A percentile compares a stretch with the other conserved stretches of the same genome.
Evolutionary conservation across 1,139 yeast genomes (phyloP).

Genomic region (Kurtzmaniella quercitrusa): DNA sequence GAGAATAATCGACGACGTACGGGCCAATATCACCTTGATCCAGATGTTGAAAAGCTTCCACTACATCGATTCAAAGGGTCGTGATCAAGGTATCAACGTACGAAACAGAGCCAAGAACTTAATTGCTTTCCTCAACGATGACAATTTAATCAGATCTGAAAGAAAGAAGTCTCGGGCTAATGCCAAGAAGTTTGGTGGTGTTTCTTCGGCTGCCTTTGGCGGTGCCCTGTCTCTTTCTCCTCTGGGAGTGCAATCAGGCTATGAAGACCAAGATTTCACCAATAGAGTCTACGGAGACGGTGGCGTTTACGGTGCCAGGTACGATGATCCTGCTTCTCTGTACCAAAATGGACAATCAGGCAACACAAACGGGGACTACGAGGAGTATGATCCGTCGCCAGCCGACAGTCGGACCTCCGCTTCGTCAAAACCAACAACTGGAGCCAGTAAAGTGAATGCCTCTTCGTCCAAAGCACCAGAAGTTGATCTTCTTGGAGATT

Average conservation of each 20-base stretch:
- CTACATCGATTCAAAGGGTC: constrained; percentile 88
- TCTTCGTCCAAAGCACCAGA: constrained; percentile 22
- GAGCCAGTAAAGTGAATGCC: constrained; percentile 41
- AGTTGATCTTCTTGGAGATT: constrained; percentile 49
- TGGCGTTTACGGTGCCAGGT: constrained; percentile 71
- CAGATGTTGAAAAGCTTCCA: constrained; percentile 92
- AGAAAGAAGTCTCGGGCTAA: constrained; percentile 86
- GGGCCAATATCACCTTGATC: constrained; percentile 76
- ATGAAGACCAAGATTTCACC: constrained; percentile 50
- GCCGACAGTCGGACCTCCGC: constrained; percentile 11
- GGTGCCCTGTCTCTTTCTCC: constrained; percentile 42
- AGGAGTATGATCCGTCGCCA: constrained; percentile 63
- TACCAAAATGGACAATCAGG: constrained; percentile 38
- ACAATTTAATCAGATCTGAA: constrained; percentile 70
- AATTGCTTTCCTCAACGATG: constrained; percentile 69
- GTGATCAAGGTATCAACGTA: constrained; percentile 95
- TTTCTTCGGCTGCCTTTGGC: constrained; percentile 49
- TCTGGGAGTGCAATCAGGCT: constrained; percentile 31
- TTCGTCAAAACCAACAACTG: constrained; percentile 38
- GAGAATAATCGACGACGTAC: constrained; percentile 89
- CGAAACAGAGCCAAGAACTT: constrained; percentile 85
- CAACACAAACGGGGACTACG: constrained; percentile 46
- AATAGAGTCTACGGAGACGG: constrained; percentile 75
- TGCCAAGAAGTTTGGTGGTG: constrained; percentile 75
- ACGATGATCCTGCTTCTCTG: constrained; percentile 51